These are phyloP conservation scores for Sphagnum magellanicum DNA, from an alignment of 228 moss, liverwort and hornwort genomes.

Conservation along the genomic window DNA sequence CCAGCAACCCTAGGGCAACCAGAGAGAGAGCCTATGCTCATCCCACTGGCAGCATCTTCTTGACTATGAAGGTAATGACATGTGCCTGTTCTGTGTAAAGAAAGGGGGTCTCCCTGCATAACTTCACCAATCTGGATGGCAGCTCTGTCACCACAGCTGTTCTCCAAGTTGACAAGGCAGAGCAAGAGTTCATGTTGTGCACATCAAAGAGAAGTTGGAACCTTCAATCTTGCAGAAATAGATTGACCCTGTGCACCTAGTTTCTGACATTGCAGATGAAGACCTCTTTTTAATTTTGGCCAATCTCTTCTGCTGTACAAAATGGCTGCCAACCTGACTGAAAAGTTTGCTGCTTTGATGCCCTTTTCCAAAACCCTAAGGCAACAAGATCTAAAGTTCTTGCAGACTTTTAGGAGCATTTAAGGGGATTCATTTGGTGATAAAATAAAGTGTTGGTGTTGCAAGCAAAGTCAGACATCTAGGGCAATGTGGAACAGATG, in stretches of 20 bases:
- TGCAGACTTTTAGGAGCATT: conserved; percentile 68
- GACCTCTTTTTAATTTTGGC: conserved; percentile 75
- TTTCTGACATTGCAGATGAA: conserved; percentile 65
- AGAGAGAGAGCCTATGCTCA: conserved; percentile 70
- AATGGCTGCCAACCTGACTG: conserved; percentile 67
- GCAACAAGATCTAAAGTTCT: conserved; percentile 44
- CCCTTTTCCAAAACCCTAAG: conserved; percentile 68
- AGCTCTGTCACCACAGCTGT: conserved; percentile 63
- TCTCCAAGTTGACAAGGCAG: conserved; percentile 56
- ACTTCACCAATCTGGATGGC: conserved; percentile 49
- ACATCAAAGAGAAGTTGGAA: conserved; percentile 50
- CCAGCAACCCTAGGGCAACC: conserved; percentile 69
- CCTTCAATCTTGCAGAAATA: conserved; percentile 75
- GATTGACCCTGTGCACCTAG: conserved; percentile 74
- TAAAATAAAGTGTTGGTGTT: conserved; percentile 79
- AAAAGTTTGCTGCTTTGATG: conserved; percentile 66
- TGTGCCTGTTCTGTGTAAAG: conserved; percentile 48
- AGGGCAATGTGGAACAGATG: conserved; percentile 65
- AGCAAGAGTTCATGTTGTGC: conserved; percentile 73
- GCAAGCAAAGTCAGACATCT: conserved; percentile 78
- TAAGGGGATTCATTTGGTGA: conserved; percentile 70
- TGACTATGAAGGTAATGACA: conserved; percentile 50
- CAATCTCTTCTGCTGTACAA: conserved; percentile 70
- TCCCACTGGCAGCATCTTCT: conserved; percentile 69
- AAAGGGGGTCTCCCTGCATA: conserved; percentile 47